Evolutionary conservation across 371 early-diverging fungal species (phyloP).

Genomic region (Mucor piriformis): DNA sequence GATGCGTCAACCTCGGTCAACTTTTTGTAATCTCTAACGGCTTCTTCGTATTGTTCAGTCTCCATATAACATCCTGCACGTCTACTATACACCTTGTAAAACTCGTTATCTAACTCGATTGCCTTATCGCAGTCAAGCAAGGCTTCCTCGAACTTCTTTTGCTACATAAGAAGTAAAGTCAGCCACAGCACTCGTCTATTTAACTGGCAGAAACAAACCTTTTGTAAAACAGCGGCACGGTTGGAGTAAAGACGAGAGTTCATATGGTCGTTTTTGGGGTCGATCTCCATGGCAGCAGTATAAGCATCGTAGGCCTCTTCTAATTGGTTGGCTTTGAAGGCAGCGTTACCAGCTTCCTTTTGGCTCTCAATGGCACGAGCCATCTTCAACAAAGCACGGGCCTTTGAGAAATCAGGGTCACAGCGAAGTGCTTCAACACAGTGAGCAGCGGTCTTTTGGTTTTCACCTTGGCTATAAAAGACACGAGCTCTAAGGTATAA

Average conservation of each 20-base stretch:
- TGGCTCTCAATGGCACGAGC: slow-evolving; percentile 64
- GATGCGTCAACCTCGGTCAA: slow-evolving; percentile 65
- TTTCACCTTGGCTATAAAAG: slow-evolving; percentile 75
- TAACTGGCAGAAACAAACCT: too few species aligned
- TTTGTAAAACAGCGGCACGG: slow-evolving; percentile 72
- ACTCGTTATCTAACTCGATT: slow-evolving; percentile 64
- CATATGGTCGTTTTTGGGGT: slow-evolving; percentile 66
- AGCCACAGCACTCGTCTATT: too few species aligned
- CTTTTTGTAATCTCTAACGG: slow-evolving; percentile 73
- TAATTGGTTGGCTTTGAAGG: slow-evolving; percentile 64
- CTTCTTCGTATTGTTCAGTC: slow-evolving; percentile 78
- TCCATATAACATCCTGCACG: slow-evolving; percentile 81
- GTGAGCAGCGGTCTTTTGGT: slow-evolving; percentile 60
- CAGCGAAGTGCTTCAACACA: slow-evolving; percentile 74
- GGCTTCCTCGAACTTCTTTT: slow-evolving; percentile 64
- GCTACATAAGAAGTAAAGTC: too few species aligned
- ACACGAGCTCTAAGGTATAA: slow-evolving; percentile 73
- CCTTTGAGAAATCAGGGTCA: slow-evolving; percentile 80
- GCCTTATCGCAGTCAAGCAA: slow-evolving; percentile 73
- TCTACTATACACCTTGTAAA: slow-evolving; percentile 75
- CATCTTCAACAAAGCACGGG: slow-evolving; percentile 66
- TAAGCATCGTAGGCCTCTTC: slow-evolving; percentile 75
- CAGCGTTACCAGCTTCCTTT: slow-evolving; percentile 78
- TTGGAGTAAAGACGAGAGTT: slow-evolving; percentile 79
- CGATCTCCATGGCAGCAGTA: slow-evolving; percentile 70